Conservation (phyloP, 2,329 filamentous ascomycete species). For the Tolypocladium sp. region DNA sequence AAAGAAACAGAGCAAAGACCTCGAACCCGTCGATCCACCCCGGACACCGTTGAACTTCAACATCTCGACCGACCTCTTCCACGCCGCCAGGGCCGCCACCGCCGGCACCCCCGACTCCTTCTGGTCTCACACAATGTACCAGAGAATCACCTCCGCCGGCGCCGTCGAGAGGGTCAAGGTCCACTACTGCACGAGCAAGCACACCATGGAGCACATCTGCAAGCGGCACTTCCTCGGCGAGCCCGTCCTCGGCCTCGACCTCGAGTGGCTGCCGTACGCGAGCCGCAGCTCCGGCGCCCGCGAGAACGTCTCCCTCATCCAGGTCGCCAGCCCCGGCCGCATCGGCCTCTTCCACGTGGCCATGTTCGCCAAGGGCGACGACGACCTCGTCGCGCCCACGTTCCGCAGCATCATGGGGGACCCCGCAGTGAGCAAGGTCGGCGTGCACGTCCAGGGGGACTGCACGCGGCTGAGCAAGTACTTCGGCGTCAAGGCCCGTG, state of each 20-base stretch:
- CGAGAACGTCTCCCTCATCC: conserved; percentile 70
- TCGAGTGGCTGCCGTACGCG: conserved; percentile 67
- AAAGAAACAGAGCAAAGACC: neutral
- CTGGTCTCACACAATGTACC: conserved; percentile 64
- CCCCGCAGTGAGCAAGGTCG: conserved; percentile 59
- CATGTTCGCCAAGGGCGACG: conserved; percentile 39
- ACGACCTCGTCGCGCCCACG: conserved; percentile 59
- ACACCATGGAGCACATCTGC: conserved; percentile 58
- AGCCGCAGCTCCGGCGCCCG: conserved; percentile 40
- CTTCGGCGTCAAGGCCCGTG: conserved; percentile 54
- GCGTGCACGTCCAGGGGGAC: conserved; percentile 67
- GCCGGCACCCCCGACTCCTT: conserved; percentile 40
- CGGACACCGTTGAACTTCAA: conserved; percentile 18
- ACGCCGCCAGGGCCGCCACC: conserved; percentile 35
- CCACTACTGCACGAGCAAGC: conserved; percentile 65
- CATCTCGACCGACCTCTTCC: conserved; percentile 18
- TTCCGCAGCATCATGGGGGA: conserved; percentile 67
- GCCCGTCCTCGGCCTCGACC: conserved; percentile 73
- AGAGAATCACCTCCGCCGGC: conserved; percentile 33
- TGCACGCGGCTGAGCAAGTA: conserved; percentile 58
- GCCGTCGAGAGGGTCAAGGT: conserved; percentile 50
- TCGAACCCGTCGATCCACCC: conserved; percentile 10
- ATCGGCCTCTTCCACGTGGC: conserved; percentile 79
- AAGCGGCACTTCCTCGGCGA: conserved; percentile 58
- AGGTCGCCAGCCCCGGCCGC: conserved; percentile 67